Conservation (phyloP, 305 asterid genomes). For the Lippia alba region DNA sequence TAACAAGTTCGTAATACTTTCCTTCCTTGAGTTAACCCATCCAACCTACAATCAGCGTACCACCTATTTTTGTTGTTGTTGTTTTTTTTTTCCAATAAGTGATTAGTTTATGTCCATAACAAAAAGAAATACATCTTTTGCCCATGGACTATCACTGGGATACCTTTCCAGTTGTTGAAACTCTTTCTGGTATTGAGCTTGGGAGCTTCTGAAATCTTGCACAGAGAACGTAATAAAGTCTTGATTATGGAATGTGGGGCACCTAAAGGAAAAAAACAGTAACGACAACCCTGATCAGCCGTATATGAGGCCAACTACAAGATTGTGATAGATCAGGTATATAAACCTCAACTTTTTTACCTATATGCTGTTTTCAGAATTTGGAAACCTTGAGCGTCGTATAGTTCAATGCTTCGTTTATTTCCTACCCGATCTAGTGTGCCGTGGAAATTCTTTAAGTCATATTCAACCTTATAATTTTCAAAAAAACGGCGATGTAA, state of each 20-base stretch:
- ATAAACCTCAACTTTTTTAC: too few relatives aligned
- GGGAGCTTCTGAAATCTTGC: too few relatives aligned
- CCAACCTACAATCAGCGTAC: conserved; percentile 31
- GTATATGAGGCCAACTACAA: too few relatives aligned
- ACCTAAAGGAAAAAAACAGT: too few relatives aligned
- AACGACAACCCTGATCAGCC: too few relatives aligned
- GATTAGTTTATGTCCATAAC: neutral
- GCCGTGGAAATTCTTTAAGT: conserved; percentile 21
- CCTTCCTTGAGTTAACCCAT: neutral
- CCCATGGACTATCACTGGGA: too few relatives aligned
- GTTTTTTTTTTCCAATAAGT: too few relatives aligned
- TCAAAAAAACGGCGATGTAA: neutral
- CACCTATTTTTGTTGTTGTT: conserved; percentile 31
- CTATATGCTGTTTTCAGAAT: conserved; percentile 22
- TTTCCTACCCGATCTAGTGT: conserved; percentile 19
- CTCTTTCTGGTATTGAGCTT: too few relatives aligned
- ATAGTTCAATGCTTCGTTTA: conserved; percentile 31
- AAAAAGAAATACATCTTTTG: neutral
- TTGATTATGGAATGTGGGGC: too few relatives aligned
- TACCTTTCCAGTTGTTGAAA: too few relatives aligned
- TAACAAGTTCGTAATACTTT: neutral
- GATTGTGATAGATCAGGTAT: too few relatives aligned
- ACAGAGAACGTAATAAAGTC: too few relatives aligned
- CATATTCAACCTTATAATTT: conserved; percentile 26
- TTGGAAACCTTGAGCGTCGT: conserved; percentile 8